A percentile compares a stretch with the other conserved stretches of the same genome.
Evolutionary conservation across 2,329 filamentous ascomycete species (phyloP).

Genomic region (Coniochaeta ligniaria): DNA sequence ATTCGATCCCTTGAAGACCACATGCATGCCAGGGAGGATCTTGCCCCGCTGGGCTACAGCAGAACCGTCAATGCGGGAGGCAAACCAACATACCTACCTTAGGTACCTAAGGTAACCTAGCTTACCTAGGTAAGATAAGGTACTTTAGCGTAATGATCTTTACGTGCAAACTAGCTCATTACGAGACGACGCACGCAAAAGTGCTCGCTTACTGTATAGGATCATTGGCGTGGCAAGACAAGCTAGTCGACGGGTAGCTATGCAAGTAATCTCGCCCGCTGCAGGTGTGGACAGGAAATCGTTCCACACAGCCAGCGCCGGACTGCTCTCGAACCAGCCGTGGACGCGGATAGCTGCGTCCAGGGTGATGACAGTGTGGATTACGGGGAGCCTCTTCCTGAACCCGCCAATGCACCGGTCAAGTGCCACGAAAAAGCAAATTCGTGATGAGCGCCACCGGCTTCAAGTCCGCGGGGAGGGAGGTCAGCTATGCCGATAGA

Average conservation of each 20-base stretch:
- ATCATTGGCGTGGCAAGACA: not conserved
- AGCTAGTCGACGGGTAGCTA: not conserved
- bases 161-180: not conserved
- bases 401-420: not conserved
- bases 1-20: not conserved
- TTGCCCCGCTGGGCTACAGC: not conserved
- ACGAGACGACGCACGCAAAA: too few species aligned
- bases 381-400: not conserved
- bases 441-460: not conserved
- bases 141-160: too few species aligned
- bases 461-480: not conserved
- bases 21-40: not conserved
- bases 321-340: not conserved
- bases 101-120: too few species aligned
- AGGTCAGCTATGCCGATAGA: not conserved
- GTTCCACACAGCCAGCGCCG: not conserved
- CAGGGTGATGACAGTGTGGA: not conserved
- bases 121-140: too few species aligned
- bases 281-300: not conserved
- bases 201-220: not conserved
- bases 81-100: too few species aligned
- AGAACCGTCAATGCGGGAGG: not conserved
- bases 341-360: not conserved
- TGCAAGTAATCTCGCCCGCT: conserved; percentile 1
- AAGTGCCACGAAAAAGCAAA: too few species aligned